Conservation (phyloP, 345 rosid genomes). For the Brassica nigra region DNA sequence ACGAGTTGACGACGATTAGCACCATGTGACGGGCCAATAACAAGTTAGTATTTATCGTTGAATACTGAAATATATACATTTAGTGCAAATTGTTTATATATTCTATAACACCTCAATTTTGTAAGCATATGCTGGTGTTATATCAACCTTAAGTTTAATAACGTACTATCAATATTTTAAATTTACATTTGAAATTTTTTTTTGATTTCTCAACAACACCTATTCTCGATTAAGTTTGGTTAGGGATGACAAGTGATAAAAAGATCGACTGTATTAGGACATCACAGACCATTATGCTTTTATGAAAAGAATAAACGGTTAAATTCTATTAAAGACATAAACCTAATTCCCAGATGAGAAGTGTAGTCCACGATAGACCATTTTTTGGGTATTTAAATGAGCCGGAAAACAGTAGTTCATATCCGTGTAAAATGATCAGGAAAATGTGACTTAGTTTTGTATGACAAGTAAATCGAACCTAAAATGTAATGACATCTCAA, state of each 20-base stretch:
- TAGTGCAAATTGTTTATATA: not conserved
- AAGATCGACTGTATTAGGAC: not conserved
- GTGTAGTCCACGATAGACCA: too few relatives aligned
- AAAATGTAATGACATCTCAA: too few relatives aligned
- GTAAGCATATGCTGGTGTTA: not conserved
- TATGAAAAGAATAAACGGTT: too few relatives aligned
- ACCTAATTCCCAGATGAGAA: too few relatives aligned
- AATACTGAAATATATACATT: not conserved
- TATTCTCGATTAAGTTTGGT: not conserved
- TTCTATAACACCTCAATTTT: not conserved
- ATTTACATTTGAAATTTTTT: not conserved
- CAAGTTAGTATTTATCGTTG: constrained; percentile 3
- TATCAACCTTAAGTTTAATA: not conserved
- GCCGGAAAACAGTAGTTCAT: too few relatives aligned
- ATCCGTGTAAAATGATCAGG: too few relatives aligned
- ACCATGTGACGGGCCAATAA: constrained; percentile 21
- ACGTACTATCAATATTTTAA: not conserved
- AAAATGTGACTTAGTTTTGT: too few relatives aligned
- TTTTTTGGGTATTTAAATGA: too few relatives aligned
- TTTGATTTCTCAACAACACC: not conserved
- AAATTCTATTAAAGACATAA: too few relatives aligned
- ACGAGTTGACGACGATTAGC: not conserved
- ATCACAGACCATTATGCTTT: not conserved
- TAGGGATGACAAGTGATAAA: not conserved
- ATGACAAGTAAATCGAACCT: too few relatives aligned